Evolutionary conservation across 441 rosid species (phyloP), one percentile per base, ranked within the genome.

Genomic region (Daphne laureola): DNA sequence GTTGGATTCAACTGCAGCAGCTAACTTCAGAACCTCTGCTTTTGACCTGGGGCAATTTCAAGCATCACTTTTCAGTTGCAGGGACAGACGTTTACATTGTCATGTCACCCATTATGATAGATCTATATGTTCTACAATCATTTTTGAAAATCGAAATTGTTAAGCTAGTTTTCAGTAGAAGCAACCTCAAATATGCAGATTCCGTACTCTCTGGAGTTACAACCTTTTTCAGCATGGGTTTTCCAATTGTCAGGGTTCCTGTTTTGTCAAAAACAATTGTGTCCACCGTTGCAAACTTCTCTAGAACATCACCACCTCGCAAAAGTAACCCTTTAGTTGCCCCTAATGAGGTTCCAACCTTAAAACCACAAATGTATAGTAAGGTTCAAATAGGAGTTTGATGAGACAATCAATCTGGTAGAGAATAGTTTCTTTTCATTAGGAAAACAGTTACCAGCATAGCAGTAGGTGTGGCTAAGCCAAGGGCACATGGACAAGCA

Each of bases 401-500:
- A 31, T 31, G 38, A 31, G 38, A 31, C 38, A 0, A 31, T 31
- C 8, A 31, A 31, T 31, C 9, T 31, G 38, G 38, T 31, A 31
- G 38, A 31, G 8, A 9, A 31, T 11, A 31, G 8, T 31, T 31
- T 31, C 38, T 2, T 14, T 4, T 31, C 38, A 31, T 31, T 1
- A 31, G 61, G 55, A 63, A 59, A 70, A 65, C 56, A 31, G 25
- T 57, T 78, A 87, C 93, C 81, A 92, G 82, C 78, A 92, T 91
- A 55, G 97, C 98, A 40, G 96, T 92, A 53, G 97, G 98, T 36
- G 98, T 89, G 63, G 98, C 97, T 73, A 92, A 75, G 68, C 98
- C 98, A 61, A 92, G 94, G 65, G 98, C 97, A 73, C 98, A 86
- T 43, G 98, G 98, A 81, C 98, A 92, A 67, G 98, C 97, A 74